A percentile compares a stretch with the other conserved stretches of the same genome.
Conservation (phyloP, 352 stramenopile genomes). For the Vaucheria bursata region DNA sequence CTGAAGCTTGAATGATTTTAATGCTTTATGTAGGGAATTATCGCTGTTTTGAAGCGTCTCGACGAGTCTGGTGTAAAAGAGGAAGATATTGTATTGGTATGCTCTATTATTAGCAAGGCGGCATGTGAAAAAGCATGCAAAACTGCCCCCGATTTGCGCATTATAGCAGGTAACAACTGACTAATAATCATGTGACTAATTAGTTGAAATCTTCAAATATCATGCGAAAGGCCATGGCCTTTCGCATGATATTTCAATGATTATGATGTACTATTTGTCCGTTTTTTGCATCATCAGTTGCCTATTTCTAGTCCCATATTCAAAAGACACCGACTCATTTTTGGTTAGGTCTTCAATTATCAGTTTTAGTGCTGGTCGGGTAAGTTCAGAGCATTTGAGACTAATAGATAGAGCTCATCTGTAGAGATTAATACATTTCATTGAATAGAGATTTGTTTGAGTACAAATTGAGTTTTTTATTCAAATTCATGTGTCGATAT, state of each 20-base stretch:
- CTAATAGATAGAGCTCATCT: too few relatives aligned
- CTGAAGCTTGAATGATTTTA: too few relatives aligned
- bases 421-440: too few relatives aligned
- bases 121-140: constrained; percentile 14
- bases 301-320: too few relatives aligned
- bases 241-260: not conserved
- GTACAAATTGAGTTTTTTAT: too few relatives aligned
- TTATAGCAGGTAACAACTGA: constrained; percentile 15
- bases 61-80: constrained; percentile 19
- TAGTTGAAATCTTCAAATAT: not conserved
- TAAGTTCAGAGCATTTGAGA: too few relatives aligned
- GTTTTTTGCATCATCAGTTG: not conserved
- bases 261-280: not conserved
- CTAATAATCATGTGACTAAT: not conserved
- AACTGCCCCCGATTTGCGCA: constrained; percentile 3
- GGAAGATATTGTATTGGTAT: constrained; percentile 22
- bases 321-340: too few relatives aligned
- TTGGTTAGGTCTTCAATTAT: too few relatives aligned
- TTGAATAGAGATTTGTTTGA: too few relatives aligned
- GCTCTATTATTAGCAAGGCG: constrained; percentile 23
- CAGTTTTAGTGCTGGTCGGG: too few relatives aligned
- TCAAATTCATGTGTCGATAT: too few relatives aligned
- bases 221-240: not conserved
- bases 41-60: constrained; percentile 20
- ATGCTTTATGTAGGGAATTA: too few relatives aligned